Percentiles rank a stretch among this genome's conserved stretches.
phyloP scores from a whole-genome alignment of 352 stramenopile genomes.

The Blastocystis sp. region DNA sequence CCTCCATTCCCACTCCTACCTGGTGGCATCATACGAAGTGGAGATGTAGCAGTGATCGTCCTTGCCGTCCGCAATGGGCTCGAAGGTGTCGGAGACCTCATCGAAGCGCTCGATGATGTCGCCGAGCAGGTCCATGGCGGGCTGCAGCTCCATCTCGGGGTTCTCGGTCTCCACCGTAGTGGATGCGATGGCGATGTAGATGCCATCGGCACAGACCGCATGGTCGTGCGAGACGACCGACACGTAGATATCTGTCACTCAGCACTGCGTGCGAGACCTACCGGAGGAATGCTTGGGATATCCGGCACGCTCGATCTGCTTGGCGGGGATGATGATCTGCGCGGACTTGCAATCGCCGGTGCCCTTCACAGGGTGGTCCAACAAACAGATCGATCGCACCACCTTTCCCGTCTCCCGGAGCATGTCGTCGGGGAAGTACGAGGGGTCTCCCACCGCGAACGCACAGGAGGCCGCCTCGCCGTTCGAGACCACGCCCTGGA shows the following conservation, averaged over 20 bases:
- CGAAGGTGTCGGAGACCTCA: constrained; percentile 82
- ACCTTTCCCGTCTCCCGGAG: constrained; percentile 80
- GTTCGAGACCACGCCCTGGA: constrained; percentile 75
- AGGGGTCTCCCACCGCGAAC: constrained; percentile 93
- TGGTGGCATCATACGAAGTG: constrained; percentile 80
- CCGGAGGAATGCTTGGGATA: constrained; percentile 25
- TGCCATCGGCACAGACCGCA: constrained; percentile 82
- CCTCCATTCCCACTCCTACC: constrained; percentile 28
- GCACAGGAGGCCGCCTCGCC: constrained; percentile 86
- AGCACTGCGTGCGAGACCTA: constrained; percentile 72
- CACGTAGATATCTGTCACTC: constrained; percentile 96
- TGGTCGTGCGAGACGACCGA: constrained; percentile 84
- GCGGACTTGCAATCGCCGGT: constrained; percentile 82
- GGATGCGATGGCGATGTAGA: constrained; percentile 96
- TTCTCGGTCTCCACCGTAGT: constrained; percentile 89
- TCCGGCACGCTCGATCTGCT: constrained; percentile 58
- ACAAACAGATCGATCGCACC: constrained; percentile 94
- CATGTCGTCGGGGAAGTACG: constrained; percentile 89
- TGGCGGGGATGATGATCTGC: constrained; percentile 97
- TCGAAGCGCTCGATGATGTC: constrained; percentile 90
- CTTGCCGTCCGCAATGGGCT: constrained; percentile 77
- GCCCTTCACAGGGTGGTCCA: constrained; percentile 92
- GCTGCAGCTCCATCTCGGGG: constrained; percentile 81
- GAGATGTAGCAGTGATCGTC: constrained; percentile 94
- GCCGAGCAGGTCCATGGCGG: constrained; percentile 85